Evolutionary conservation across 306 rosid genomes (phyloP).

Genomic region (Vigna trinervia): DNA sequence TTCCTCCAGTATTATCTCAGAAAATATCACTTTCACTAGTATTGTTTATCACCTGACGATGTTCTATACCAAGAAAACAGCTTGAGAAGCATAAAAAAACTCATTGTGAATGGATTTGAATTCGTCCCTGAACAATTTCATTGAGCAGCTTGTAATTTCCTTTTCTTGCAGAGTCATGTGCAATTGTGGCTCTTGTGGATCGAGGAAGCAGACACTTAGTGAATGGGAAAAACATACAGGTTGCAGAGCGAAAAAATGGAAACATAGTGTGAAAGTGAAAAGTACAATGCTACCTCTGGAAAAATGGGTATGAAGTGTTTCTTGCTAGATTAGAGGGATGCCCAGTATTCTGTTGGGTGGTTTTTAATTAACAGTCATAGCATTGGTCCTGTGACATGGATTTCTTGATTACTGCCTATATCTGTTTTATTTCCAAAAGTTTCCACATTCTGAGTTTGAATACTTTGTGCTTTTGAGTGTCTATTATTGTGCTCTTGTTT

Average conservation of each 20-base stretch:
- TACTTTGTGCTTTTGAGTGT: constrained; percentile 7
- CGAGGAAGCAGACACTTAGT: constrained; percentile 80
- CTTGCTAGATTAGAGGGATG: constrained; percentile 22
- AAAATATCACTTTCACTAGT: constrained; percentile 11
- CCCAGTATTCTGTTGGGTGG: constrained; percentile 13
- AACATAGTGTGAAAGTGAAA: constrained; percentile 92
- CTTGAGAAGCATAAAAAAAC: constrained; percentile 5
- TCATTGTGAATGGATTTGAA: constrained; percentile 19
- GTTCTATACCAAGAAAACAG: constrained; percentile 6
- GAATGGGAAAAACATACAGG: constrained; percentile 99
- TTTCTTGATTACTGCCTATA: not conserved
- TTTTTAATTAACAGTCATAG: constrained; percentile 34
- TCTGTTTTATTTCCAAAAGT: not conserved
- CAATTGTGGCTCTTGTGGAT: constrained; percentile 78
- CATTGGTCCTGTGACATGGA: not conserved
- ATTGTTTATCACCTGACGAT: constrained; percentile 28
- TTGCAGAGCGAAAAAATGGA: constrained; percentile 97
- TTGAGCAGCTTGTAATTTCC: constrained; percentile 45
- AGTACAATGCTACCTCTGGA: constrained; percentile 82
- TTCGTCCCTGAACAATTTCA: constrained; percentile 23
- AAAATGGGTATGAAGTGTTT: constrained; percentile 82
- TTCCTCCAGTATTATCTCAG: constrained; percentile 20
- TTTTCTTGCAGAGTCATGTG: constrained; percentile 74
- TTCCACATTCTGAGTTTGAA: not conserved
- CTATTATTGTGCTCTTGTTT: constrained; percentile 6